Conservation (phyloP, 2,329 filamentous ascomycete species). For the Ambrosiella cleistominuta region DNA sequence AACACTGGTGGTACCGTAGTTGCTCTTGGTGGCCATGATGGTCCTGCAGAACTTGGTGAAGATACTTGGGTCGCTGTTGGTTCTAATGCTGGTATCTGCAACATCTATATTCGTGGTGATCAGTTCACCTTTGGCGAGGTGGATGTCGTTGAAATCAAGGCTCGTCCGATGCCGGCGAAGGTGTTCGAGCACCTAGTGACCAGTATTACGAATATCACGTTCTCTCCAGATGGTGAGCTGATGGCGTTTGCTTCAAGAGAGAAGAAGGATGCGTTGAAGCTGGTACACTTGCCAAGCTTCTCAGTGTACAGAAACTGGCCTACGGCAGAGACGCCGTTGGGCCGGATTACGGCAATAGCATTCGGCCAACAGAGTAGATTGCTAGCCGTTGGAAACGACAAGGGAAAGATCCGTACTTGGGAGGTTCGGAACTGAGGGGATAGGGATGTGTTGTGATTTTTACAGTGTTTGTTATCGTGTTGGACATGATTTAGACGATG, state of each 20-base stretch:
- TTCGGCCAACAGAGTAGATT: conserved; percentile 49
- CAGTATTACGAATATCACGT: conserved; percentile 58
- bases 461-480: background rate
- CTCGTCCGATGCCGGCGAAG: conserved; percentile 52
- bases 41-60: conserved; percentile 46
- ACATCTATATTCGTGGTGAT: conserved; percentile 70
- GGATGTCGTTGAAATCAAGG: conserved; percentile 31
- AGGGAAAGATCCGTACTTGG: conserved; percentile 78
- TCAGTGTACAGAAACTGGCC: conserved; percentile 97
- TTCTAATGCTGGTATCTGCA: conserved; percentile 72
- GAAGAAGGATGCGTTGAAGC: conserved; percentile 72
- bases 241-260: conserved; percentile 70
- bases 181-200: conserved; percentile 77
- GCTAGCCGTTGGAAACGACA: conserved; percentile 75
- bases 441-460: background rate
- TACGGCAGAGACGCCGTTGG: conserved; percentile 73
- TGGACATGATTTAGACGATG: conserved; percentile 12
- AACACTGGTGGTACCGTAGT: conserved; percentile 72
- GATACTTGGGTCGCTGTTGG: conserved; percentile 84
- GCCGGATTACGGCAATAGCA: conserved; percentile 59
- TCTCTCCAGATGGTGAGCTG: conserved; percentile 79
- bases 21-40: conserved; percentile 53
- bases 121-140: conserved; percentile 31
- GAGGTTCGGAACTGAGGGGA: conserved; percentile 50
- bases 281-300: conserved; percentile 81